A percentile compares a stretch with the other conserved stretches of the same genome.
phyloP scores from a whole-genome alignment of 2,329 filamentous ascomycete genomes.

The Phialocephala sp. region DNA sequence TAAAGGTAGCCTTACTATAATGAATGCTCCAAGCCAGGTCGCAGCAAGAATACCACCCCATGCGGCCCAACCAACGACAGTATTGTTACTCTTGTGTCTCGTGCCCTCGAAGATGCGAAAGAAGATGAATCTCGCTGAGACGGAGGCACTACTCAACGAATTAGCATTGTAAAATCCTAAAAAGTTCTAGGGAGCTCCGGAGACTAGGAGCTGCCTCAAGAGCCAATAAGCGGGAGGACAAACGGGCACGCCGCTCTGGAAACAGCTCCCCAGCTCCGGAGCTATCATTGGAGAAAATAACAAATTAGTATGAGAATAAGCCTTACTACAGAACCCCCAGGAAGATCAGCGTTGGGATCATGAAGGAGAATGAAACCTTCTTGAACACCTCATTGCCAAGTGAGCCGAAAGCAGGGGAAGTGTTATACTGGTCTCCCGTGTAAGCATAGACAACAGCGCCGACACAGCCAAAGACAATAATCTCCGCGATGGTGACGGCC shows the following conservation, averaged over 20 bases:
- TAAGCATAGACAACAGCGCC: conserved; percentile 85
- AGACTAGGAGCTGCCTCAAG: too few species aligned
- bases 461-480: conserved; percentile 84
- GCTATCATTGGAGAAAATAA: too few species aligned
- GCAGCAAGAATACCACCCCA: conserved; percentile 77
- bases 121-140: conserved; percentile 89
- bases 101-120: conserved; percentile 85
- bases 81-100: conserved; percentile 81
- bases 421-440: conserved; percentile 88
- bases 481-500: conserved; percentile 86
- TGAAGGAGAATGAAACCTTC: conserved; percentile 91
- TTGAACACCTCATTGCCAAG: conserved; percentile 76
- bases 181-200: too few species aligned
- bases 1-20: conserved; percentile 61
- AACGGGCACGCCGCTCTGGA: too few species aligned
- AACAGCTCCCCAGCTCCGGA: too few species aligned
- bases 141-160: conserved; percentile 67
- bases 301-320: too few species aligned
- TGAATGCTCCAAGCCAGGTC: conserved; percentile 87
- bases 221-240: too few species aligned
- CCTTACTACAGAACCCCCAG: conserved; percentile 77
- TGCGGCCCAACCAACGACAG: conserved; percentile 76
- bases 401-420: conserved; percentile 84
- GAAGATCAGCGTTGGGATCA: conserved; percentile 95
- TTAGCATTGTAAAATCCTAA: too few species aligned